These are phyloP conservation scores for Nissolia schottii DNA, from an alignment of 306 rosid genomes.

Conservation along the genomic window DNA sequence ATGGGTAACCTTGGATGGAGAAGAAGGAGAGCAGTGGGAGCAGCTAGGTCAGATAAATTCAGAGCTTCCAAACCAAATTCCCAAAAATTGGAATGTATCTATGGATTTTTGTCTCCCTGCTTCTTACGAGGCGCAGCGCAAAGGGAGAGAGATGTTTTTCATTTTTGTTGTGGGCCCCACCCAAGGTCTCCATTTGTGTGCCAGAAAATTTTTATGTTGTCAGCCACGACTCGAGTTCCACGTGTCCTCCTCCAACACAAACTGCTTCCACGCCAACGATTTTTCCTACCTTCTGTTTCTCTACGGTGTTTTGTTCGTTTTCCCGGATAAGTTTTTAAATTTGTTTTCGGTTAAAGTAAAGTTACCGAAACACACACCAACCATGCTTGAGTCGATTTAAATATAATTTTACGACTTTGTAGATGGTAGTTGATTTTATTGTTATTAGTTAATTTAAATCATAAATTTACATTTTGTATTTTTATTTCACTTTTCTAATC, in stretches of 20 bases:
- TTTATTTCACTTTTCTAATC: no score
- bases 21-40: not conserved
- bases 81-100: not conserved
- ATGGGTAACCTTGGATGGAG: slow-evolving; percentile 24
- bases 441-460: no score
- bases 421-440: no score
- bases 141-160: not conserved
- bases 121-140: slow-evolving; percentile 27
- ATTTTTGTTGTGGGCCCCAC: slow-evolving; percentile 13
- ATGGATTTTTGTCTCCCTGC: not conserved
- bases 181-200: not conserved
- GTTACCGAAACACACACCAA: no score
- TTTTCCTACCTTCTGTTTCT: no score
- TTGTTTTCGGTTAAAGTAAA: no score
- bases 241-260: slow-evolving; percentile 1
- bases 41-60: not conserved
- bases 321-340: no score
- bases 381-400: no score
- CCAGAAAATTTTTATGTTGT: slow-evolving; percentile 6
- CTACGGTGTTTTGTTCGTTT: no score
- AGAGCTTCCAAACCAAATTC: not conserved
- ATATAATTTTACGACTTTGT: no score
- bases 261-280: not conserved
- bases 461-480: no score
- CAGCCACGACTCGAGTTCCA: slow-evolving; percentile 18